phyloP scores from a whole-genome alignment of 1,284 basidiomycete species.

The Paramarasmius palmivorus region DNA sequence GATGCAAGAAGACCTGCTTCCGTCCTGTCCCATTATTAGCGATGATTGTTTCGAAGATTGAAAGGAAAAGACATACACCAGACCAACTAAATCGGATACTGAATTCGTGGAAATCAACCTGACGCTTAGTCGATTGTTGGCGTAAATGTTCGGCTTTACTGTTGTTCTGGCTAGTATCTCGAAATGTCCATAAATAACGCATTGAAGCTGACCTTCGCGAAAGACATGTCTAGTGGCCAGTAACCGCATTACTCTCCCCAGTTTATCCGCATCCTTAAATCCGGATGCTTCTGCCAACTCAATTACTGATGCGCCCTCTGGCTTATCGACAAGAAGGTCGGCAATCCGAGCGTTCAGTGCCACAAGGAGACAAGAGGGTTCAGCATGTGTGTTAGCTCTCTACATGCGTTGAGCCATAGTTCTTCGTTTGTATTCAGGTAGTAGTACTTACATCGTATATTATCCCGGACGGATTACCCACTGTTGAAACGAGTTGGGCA shows the following conservation, averaged over 20 bases:
- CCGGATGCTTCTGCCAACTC: slow-evolving; percentile 25
- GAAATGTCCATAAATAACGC: not conserved
- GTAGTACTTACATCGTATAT: slow-evolving; percentile 22
- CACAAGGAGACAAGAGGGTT: slow-evolving; percentile 19
- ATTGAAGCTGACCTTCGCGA: slow-evolving; percentile 24
- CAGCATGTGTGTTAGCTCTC: slow-evolving; percentile 14
- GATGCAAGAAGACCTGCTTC: slow-evolving; percentile 19
- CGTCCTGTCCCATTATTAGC: slow-evolving; percentile 12
- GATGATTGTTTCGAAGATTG: not conserved
- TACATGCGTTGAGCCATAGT: not conserved
- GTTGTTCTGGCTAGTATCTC: not conserved
- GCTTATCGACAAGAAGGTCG: slow-evolving; percentile 30
- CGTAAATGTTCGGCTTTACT: slow-evolving; percentile 25
- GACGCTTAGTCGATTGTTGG: slow-evolving; percentile 34
- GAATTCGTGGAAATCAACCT: slow-evolving; percentile 24
- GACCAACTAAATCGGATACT: no score
- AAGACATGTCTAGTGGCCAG: slow-evolving; percentile 35
- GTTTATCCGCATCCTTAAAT: slow-evolving; percentile 24
- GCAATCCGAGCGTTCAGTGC: slow-evolving; percentile 27
- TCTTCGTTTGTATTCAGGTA: not conserved
- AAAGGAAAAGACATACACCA: slow-evolving; percentile 17
- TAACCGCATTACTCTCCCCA: slow-evolving; percentile 30
- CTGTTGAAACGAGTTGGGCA: slow-evolving; percentile 22
- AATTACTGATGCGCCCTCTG: slow-evolving; percentile 29
- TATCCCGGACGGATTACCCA: slow-evolving; percentile 22